phyloP scores from a whole-genome alignment of 2,329 filamentous ascomycete species.

The Verticillium dahliae region DNA sequence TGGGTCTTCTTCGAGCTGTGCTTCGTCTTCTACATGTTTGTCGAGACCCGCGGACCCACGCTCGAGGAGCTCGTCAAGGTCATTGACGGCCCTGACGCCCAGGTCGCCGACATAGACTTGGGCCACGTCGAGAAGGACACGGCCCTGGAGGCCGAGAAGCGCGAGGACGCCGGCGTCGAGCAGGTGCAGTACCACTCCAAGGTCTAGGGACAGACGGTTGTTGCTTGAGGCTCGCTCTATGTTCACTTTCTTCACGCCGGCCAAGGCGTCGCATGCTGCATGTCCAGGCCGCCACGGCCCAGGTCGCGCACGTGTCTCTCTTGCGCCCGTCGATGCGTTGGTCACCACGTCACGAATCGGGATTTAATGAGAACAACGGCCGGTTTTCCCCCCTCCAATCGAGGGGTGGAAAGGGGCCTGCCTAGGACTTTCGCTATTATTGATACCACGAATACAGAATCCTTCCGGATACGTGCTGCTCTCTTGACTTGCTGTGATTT shows the following conservation, averaged over 20 bases:
- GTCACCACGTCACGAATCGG: not conserved
- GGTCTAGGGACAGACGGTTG: not conserved
- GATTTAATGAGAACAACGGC: not conserved
- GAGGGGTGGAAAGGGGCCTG: not conserved
- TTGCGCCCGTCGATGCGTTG: not conserved
- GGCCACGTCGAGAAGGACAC: conserved; percentile 36
- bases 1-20: conserved; percentile 49
- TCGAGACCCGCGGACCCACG: conserved; percentile 58
- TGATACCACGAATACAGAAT: not conserved
- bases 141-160: not conserved
- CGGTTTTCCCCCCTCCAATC: not conserved
- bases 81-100: conserved; percentile 55
- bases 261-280: not conserved
- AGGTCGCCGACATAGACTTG: conserved; percentile 38
- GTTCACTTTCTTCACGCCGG: not conserved
- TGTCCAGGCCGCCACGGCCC: too few species aligned
- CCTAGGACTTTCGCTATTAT: not conserved
- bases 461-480: not conserved
- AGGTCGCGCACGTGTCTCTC: not conserved
- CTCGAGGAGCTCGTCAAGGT: conserved; percentile 62
- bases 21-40: conserved; percentile 49
- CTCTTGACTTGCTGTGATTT: not conserved
- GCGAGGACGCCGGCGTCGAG: not conserved
- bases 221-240: not conserved
- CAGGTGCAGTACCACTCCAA: not conserved